Evolutionary conservation across 2,329 filamentous ascomycete species (phyloP).

Genomic region (Colletotrichum horii): DNA sequence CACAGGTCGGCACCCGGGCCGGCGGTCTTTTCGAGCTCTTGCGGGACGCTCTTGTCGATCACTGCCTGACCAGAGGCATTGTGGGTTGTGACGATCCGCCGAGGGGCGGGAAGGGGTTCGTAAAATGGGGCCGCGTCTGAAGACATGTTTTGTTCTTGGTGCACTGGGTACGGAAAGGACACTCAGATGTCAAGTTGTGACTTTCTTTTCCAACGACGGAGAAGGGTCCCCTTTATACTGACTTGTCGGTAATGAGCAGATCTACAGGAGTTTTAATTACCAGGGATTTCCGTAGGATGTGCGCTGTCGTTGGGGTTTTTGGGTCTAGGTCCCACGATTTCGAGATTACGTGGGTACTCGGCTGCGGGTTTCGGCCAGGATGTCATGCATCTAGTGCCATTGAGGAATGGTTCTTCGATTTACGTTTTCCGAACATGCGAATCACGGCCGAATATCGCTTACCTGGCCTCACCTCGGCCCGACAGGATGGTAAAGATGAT

Average conservation of each 20-base stretch:
- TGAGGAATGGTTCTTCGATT: neutral
- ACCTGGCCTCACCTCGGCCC: neutral
- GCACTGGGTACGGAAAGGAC: neutral
- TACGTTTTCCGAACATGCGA: neutral
- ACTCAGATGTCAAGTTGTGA: neutral
- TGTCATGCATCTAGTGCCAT: neutral
- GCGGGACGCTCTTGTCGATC: conserved; percentile 31
- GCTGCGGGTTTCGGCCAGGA: neutral
- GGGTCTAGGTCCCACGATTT: neutral
- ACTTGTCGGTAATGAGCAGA: neutral
- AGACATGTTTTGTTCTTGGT: neutral
- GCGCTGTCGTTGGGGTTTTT: neutral
- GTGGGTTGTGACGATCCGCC: conserved; percentile 35
- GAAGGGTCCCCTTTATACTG: neutral
- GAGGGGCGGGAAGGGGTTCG: neutral
- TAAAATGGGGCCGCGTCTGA: neutral
- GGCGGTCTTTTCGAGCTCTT: conserved; percentile 11
- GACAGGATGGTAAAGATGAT: neutral
- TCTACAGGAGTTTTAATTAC: neutral
- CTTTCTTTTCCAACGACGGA: neutral
- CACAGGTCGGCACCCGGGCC: conserved; percentile 25
- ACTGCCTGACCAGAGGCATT: conserved; percentile 35
- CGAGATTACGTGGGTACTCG: neutral
- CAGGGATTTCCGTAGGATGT: neutral
- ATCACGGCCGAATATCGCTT: neutral